Evolutionary conservation across 495 filamentous ascomycete genomes (phyloP).

Genomic region (Podospora pseudocomata): DNA sequence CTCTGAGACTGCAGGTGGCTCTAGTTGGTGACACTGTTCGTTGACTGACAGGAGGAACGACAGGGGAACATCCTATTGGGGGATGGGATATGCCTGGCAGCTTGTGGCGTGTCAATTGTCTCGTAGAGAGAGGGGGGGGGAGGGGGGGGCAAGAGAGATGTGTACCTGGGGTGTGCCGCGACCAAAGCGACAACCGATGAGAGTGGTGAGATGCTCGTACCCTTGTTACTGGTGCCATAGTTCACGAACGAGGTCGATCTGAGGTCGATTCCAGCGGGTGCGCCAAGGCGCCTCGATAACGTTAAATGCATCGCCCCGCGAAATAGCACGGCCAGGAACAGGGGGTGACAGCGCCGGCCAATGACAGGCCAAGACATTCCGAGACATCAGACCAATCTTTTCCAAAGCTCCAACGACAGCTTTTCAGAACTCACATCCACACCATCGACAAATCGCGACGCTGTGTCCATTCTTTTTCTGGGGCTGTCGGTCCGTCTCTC

Average conservation of each 20-base stretch:
- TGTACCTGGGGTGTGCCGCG: background rate
- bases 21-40: background rate
- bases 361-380: background rate
- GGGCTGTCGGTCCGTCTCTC: too few relatives aligned
- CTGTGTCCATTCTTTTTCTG: background rate
- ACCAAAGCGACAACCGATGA: background rate
- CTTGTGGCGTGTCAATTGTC: background rate
- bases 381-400: slow-evolving; percentile 1
- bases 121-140: background rate
- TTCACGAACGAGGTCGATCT: background rate
- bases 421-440: background rate
- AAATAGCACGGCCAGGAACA: background rate
- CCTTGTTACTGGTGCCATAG: background rate
- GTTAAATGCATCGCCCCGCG: slow-evolving; percentile 7
- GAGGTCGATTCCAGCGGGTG: background rate
- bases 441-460: slow-evolving; percentile 3
- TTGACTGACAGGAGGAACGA: background rate
- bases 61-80: background rate
- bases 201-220: background rate
- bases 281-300: slow-evolving; percentile 11
- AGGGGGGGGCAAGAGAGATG: too few relatives aligned
- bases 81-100: background rate
- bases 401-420: background rate
- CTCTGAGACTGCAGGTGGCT: slow-evolving; percentile 1
- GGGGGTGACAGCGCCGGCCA: background rate